phyloP scores from a whole-genome alignment of 2,329 filamentous ascomycete genomes.

The Cladophialophora yegresii region DNA sequence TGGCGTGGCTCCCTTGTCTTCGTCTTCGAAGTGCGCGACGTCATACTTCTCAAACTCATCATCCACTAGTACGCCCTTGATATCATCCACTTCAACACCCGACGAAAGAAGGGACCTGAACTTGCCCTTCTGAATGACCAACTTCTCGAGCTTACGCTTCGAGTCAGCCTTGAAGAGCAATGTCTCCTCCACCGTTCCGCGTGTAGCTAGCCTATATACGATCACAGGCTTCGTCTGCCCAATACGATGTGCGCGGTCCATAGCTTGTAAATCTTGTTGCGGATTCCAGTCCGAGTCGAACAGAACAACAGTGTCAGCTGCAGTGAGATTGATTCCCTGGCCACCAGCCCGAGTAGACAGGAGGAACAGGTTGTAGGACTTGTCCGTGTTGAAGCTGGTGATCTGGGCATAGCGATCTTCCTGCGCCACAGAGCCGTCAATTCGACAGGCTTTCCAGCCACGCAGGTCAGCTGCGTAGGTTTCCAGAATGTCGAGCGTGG shows the following conservation, averaged over 20 bases:
- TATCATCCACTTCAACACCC: constrained; percentile 27
- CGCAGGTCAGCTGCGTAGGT: constrained; percentile 81
- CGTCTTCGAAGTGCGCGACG: constrained; percentile 41
- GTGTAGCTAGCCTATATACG: constrained; percentile 89
- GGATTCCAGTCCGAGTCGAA: constrained; percentile 95
- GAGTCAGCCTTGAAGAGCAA: constrained; percentile 84
- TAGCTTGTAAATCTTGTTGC: constrained; percentile 93
- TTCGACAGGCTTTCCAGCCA: constrained; percentile 79
- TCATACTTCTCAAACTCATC: constrained; percentile 67
- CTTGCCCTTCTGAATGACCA: constrained; percentile 92
- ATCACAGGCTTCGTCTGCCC: constrained; percentile 90
- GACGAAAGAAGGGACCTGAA: constrained; percentile 67
- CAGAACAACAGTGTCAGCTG: constrained; percentile 87
- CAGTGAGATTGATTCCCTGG: constrained; percentile 90
- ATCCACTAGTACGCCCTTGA: constrained; percentile 36
- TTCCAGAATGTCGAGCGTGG: constrained; percentile 84
- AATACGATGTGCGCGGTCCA: constrained; percentile 92
- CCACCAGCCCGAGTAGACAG: constrained; percentile 89
- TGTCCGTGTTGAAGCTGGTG: constrained; percentile 68
- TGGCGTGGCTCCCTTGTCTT: constrained; percentile 33
- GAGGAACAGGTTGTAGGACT: constrained; percentile 73
- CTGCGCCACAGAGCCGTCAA: constrained; percentile 85
- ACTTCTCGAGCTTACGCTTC: constrained; percentile 87
- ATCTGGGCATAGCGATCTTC: constrained; percentile 70
- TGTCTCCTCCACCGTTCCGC: constrained; percentile 86